Conservation (phyloP, 257 asterid genomes). For the Eustoma russellianum region DNA sequence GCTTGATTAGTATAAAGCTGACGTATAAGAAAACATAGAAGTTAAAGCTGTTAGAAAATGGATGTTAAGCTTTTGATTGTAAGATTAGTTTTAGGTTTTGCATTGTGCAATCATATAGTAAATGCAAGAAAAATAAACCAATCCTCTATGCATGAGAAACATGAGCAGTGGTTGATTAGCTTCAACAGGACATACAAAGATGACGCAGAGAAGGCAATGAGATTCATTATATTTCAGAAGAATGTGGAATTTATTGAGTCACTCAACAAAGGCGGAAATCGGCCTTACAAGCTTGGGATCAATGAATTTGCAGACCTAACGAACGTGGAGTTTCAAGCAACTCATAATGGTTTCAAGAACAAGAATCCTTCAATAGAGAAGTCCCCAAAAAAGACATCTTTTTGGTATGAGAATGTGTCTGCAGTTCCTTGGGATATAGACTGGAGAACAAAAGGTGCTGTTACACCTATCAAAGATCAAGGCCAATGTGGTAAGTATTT, state of each 20-base stretch:
- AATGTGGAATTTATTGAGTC: conserved; percentile 10
- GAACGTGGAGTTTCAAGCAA: neutral
- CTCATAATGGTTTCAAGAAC: neutral
- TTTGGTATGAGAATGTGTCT: neutral
- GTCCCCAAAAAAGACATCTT: neutral
- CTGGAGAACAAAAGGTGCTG: conserved; percentile 6
- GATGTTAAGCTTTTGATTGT: neutral
- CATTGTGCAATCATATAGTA: neutral
- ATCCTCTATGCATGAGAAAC: neutral
- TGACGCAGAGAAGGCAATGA: neutral
- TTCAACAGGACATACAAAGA: neutral
- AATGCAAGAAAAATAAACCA: neutral
- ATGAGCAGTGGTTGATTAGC: conserved; percentile 2
- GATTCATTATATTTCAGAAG: conserved; percentile 2
- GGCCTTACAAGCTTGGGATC: conserved; percentile 1
- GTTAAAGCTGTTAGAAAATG: neutral
- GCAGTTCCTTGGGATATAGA: neutral
- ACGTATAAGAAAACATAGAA: neutral
- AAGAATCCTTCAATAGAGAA: no score
- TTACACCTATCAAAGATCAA: conserved; percentile 2
- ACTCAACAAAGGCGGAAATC: conserved; percentile 2
- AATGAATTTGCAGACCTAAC: conserved; percentile 6
- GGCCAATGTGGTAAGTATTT: conserved; percentile 2
- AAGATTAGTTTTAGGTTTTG: neutral
- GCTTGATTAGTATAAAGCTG: neutral